A percentile compares a stretch with the other conserved stretches of the same genome.
These are phyloP conservation scores for Zoysia pacifica DNA, from an alignment of 176 grass and related monocot species.

Conservation along the genomic window DNA sequence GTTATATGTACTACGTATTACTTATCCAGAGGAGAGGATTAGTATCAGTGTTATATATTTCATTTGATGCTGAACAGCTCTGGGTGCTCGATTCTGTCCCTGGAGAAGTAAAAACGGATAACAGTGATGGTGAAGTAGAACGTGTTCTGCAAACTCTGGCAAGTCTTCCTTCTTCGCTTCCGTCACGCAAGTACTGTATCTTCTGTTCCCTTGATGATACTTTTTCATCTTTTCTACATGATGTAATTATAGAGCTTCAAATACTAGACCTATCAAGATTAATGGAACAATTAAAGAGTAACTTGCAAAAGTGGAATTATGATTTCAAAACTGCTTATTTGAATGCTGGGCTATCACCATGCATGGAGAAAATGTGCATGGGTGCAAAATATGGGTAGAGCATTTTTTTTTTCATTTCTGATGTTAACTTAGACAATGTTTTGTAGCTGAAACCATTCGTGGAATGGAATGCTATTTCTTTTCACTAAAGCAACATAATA, in stretches of 20 bases:
- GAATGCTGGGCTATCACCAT: slow-evolving; percentile 17
- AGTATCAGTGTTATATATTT: slow-evolving; percentile 23
- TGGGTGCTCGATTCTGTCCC: slow-evolving; percentile 97
- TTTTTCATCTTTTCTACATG: slow-evolving; percentile 10
- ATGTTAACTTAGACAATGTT: not conserved
- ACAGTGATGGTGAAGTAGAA: slow-evolving; percentile 85
- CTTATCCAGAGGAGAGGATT: not conserved
- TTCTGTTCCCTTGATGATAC: slow-evolving; percentile 1
- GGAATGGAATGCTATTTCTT: not conserved
- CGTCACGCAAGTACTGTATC: slow-evolving; percentile 75
- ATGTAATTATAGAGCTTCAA: not conserved
- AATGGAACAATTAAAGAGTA: not conserved
- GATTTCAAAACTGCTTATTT: not conserved
- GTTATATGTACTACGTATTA: not conserved
- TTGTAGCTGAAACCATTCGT: not conserved
- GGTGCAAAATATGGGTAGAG: not conserved
- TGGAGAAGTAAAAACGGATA: slow-evolving; percentile 67
- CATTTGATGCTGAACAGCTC: slow-evolving; percentile 81
- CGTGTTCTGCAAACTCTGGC: slow-evolving; percentile 72
- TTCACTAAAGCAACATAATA: not conserved
- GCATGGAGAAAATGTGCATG: not conserved
- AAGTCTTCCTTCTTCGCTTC: slow-evolving; percentile 65
- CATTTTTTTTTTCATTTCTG: not conserved
- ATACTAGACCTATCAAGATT: not conserved
- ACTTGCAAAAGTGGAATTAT: not conserved